These are phyloP conservation scores for Canna indica DNA, from an alignment of 176 grass and related monocot species.

Conservation along the genomic window DNA sequence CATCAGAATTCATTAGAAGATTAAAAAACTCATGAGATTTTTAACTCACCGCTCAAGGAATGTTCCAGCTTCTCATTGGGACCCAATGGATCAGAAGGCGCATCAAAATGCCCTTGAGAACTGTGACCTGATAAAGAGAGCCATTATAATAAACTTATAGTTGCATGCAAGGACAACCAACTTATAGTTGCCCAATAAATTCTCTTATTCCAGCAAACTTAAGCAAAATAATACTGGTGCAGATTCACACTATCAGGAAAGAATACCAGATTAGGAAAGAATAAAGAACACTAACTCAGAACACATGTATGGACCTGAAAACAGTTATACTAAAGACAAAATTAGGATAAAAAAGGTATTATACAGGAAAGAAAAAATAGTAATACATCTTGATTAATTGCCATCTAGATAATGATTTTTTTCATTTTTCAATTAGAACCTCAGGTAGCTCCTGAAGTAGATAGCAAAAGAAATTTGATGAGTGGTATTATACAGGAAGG, in stretches of 20 bases:
- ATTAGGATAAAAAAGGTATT: background rate
- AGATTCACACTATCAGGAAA: no score
- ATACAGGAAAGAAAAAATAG: background rate
- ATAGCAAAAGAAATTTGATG: no score
- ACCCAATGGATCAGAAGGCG: conserved; percentile 51
- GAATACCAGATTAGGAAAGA: no score
- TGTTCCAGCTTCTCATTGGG: conserved; percentile 45
- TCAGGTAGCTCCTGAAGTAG: no score
- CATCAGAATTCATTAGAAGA: background rate
- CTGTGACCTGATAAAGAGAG: conserved; percentile 43
- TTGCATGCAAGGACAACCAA: background rate
- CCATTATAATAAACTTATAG: conserved; percentile 4
- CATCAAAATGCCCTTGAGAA: conserved; percentile 51
- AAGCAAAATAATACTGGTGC: background rate
- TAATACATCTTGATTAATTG: background rate
- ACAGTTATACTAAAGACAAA: background rate
- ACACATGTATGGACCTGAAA: background rate
- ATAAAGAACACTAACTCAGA: background rate
- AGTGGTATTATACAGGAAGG: no score
- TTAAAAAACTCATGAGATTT: background rate
- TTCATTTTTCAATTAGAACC: no score
- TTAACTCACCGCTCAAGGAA: conserved; percentile 37
- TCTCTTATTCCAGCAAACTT: background rate
- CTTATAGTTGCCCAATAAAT: background rate
- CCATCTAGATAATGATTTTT: no score